Base-by-base conservation (phyloP, 768 basidiomycete genomes). In the Suillus subalutaceus region DNA sequence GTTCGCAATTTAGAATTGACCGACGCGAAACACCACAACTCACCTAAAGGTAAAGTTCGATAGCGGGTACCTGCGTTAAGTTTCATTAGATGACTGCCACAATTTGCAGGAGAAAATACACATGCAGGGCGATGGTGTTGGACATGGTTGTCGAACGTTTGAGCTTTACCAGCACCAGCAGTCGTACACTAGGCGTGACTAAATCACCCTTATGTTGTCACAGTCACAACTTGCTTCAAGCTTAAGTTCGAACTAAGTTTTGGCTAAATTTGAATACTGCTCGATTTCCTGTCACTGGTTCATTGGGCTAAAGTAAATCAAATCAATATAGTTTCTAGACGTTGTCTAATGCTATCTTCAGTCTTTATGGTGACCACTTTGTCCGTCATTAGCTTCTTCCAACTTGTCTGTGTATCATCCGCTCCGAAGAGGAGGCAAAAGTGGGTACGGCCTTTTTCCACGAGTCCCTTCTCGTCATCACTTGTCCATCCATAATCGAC, bases 41-140 rank as follows among this genome's bases (percentile, higher is more conserved):
- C 64, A 91, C 93, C 92, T 94, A 81, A 97, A 96, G 7, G 94
- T 94, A 73, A 94, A 97, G 79, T 96, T 95, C 55, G 93, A 93
- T 9, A 94, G 83, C 0, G 91, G 93, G 71, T 94, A 94, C 9
- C 92, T 93, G 38, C 48, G 41, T 43, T 68, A 20, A 64, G 68
- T 67, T 32, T 70, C 0, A 43, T 62, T 20, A 46, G 23, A 40
- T 9, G 10, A 12, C 41, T 13, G 18, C 38, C 30, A 10, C n/a
- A 12, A 37, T 18, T 59, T 55, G 18, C 38, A 46, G 35, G 40
- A 44, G 23, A 38, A 23, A 59, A 15, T 41, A 23, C 2, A 77
- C 82, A 63, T 70, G 83, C 84, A 85, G 75, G 18, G 84, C 77
- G 52, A 85, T 85, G 20, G 85, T 85, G 76, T 85, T 85, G 9